phyloP scores from a whole-genome alignment of 2,329 filamentous ascomycete genomes.

The Trematosphaeria pertusa region DNA sequence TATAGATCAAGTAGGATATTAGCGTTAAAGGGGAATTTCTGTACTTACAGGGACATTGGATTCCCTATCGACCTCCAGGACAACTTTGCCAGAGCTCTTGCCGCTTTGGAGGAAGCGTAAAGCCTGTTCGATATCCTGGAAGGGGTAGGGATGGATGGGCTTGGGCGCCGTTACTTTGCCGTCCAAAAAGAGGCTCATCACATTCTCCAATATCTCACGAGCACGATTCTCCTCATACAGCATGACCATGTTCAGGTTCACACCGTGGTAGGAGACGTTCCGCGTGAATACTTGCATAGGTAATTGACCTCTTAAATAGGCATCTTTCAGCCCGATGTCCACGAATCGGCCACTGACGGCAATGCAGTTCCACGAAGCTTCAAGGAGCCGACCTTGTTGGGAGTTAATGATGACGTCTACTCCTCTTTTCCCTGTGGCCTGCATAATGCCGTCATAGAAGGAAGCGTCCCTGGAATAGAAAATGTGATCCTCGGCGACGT shows the following conservation, averaged over 20 bases:
- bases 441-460: conserved; percentile 26
- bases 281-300: conserved; percentile 1
- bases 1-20: too few relatives aligned
- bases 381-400: conserved; percentile 22
- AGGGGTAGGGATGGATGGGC: neutral
- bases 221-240: neutral
- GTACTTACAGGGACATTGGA: conserved; percentile 1
- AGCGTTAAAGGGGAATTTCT: too few relatives aligned
- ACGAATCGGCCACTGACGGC: conserved; percentile 32
- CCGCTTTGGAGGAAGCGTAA: conserved; percentile 22
- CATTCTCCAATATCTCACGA: neutral
- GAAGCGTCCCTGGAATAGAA: conserved; percentile 27
- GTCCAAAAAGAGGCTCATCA: neutral
- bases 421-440: conserved; percentile 27
- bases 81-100: conserved; percentile 10
- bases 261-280: neutral
- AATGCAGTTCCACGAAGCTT: conserved; percentile 25
- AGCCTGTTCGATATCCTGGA: conserved; percentile 15
- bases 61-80: conserved; percentile 13
- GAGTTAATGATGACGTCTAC: conserved; percentile 38
- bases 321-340: conserved; percentile 14
- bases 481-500: conserved; percentile 28
- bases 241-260: neutral
- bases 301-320: neutral
- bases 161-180: neutral